phyloP scores from a whole-genome alignment of 768 basidiomycete genomes.

The Tulasnella sp. region DNA sequence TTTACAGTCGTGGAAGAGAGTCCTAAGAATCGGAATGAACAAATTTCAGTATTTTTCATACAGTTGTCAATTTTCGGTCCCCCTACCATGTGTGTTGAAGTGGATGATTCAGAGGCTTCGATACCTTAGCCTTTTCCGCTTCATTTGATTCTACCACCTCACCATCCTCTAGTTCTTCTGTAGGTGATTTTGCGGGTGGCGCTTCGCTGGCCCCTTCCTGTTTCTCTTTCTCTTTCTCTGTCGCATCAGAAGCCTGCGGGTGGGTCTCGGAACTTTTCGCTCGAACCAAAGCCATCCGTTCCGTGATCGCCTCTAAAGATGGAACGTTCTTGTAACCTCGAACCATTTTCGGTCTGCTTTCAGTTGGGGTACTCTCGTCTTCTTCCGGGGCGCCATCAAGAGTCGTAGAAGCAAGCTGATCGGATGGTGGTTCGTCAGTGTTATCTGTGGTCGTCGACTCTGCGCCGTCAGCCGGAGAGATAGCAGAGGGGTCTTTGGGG shows the following conservation, averaged over 20 bases:
- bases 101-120: slow-evolving; percentile 42
- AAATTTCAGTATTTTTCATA: background rate
- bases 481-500: slow-evolving; percentile 20
- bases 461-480: slow-evolving; percentile 37
- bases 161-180: slow-evolving; percentile 26
- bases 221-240: background rate
- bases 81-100: slow-evolving; percentile 72
- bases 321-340: slow-evolving; percentile 85
- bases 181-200: background rate
- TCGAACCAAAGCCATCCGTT: slow-evolving; percentile 60
- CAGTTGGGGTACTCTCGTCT: slow-evolving; percentile 6
- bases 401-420: slow-evolving; percentile 29
- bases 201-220: slow-evolving; percentile 40
- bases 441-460: slow-evolving; percentile 58
- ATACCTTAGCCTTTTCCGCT: background rate
- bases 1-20: slow-evolving; percentile 84
- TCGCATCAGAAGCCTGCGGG: background rate
- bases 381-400: slow-evolving; percentile 22
- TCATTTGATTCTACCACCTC: slow-evolving; percentile 33
- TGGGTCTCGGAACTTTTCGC: slow-evolving; percentile 41
- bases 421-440: slow-evolving; percentile 51
- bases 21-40: slow-evolving; percentile 43
- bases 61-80: background rate
- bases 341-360: slow-evolving; percentile 33
- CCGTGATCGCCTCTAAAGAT: slow-evolving; percentile 74